Evolutionary conservation across 2,329 filamentous ascomycete genomes (phyloP).

Genomic region (Fusarium lyarnte): DNA sequence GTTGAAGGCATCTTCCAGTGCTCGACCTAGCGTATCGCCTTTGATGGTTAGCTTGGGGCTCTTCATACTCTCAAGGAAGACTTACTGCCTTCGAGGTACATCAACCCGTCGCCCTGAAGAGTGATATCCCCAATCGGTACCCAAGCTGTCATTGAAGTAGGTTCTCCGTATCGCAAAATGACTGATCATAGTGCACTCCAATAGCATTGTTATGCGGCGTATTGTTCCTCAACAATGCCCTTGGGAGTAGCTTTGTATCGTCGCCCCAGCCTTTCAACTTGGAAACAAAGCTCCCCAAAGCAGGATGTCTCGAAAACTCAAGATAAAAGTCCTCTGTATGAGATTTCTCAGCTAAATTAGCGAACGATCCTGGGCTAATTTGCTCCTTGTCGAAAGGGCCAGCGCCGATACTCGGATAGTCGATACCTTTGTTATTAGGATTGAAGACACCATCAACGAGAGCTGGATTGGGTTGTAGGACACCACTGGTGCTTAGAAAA

Average conservation of each 20-base stretch:
- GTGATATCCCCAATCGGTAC: slow-evolving; percentile 62
- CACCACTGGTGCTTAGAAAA: slow-evolving; percentile 8
- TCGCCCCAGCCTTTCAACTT: slow-evolving; percentile 14
- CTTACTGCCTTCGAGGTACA: slow-evolving; percentile 26
- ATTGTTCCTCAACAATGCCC: slow-evolving; percentile 62
- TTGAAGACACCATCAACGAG: slow-evolving; percentile 19
- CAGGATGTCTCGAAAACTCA: slow-evolving; percentile 8
- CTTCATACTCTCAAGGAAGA: background rate
- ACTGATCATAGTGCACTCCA: slow-evolving; percentile 70
- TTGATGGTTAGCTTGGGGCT: background rate
- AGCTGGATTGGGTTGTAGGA: background rate
- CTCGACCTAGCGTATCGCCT: slow-evolving; percentile 16
- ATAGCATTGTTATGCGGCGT: slow-evolving; percentile 66
- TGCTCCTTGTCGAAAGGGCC: background rate
- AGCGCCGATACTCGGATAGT: slow-evolving; percentile 20
- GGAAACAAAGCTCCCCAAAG: slow-evolving; percentile 1
- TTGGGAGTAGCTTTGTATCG: slow-evolving; percentile 5
- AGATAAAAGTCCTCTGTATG: slow-evolving; percentile 22
- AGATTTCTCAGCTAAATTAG: slow-evolving; percentile 11
- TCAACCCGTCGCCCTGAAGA: slow-evolving; percentile 14
- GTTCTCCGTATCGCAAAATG: slow-evolving; percentile 65
- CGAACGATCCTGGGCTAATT: slow-evolving; percentile 11
- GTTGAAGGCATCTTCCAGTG: slow-evolving; percentile 9
- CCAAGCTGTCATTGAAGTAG: slow-evolving; percentile 66
- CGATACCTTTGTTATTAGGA: background rate